Evolutionary conservation across 805 yeast genomes (phyloP).

Genomic region (Cyberlindnera maritima): DNA sequence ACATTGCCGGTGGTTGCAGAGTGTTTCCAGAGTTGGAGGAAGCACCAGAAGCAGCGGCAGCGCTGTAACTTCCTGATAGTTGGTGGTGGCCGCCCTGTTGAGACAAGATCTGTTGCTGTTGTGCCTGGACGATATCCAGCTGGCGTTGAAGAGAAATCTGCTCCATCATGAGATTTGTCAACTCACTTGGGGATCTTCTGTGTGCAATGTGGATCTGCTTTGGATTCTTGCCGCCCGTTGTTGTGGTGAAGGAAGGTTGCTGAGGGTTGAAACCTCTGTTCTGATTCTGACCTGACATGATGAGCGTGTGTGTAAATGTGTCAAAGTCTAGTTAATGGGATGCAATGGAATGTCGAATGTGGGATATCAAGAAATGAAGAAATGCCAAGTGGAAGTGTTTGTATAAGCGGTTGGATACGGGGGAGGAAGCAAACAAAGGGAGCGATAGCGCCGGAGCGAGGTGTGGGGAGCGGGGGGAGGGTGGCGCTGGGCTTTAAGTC

Average conservation of each 20-base stretch:
- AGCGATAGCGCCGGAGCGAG: too few relatives aligned
- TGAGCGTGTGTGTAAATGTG: neutral
- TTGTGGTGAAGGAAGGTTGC: slow-evolving; percentile 29
- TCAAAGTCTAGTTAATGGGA: neutral
- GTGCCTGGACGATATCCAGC: slow-evolving; percentile 86
- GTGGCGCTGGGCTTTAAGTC: too few relatives aligned
- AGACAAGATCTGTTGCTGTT: slow-evolving; percentile 79
- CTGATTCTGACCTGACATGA: slow-evolving; percentile 12
- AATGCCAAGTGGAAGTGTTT: too few relatives aligned
- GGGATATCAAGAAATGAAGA: too few relatives aligned
- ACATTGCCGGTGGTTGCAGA: slow-evolving; percentile 19
- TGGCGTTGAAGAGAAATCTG: slow-evolving; percentile 87
- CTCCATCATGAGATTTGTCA: slow-evolving; percentile 90
- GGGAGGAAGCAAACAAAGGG: neutral
- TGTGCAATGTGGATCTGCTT: slow-evolving; percentile 90
- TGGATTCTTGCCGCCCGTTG: slow-evolving; percentile 43
- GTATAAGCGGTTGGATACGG: neutral
- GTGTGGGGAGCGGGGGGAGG: too few relatives aligned
- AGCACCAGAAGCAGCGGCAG: slow-evolving; percentile 9
- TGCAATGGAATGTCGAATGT: too few relatives aligned
- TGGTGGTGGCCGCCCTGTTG: slow-evolving; percentile 43
- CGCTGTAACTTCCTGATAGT: slow-evolving; percentile 11
- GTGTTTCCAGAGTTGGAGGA: neutral
- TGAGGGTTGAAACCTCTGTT: slow-evolving; percentile 18
- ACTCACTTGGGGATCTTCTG: slow-evolving; percentile 91